These are phyloP conservation scores for Schizochytrium sp. DNA, from an alignment of 108 stramenopile genomes.

Conservation along the genomic window DNA sequence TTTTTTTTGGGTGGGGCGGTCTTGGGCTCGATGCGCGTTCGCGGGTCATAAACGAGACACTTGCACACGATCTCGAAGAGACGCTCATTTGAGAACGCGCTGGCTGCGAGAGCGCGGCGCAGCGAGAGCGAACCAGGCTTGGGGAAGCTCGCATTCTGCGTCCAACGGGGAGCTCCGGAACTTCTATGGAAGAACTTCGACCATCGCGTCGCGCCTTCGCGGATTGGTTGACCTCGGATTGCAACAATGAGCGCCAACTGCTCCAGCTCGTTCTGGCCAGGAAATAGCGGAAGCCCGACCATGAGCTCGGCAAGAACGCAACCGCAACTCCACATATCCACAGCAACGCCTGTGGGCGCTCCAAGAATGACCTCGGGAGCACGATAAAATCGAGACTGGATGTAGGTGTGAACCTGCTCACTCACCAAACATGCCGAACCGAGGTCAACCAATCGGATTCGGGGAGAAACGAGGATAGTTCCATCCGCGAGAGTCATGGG, in stretches of 20 bases:
- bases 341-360: slow-evolving; percentile 80
- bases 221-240: slow-evolving; percentile 61
- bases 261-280: slow-evolving; percentile 87
- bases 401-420: slow-evolving; percentile 69
- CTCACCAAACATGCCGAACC: slow-evolving; percentile 84
- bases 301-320: slow-evolving; percentile 91
- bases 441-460: slow-evolving; percentile 90
- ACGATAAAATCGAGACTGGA: slow-evolving; percentile 95
- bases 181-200: background rate
- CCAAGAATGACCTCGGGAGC: slow-evolving; percentile 90
- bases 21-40: background rate
- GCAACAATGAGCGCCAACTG: slow-evolving; percentile 83
- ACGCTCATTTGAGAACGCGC: background rate
- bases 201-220: background rate
- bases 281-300: slow-evolving; percentile 86
- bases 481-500: background rate
- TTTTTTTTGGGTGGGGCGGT: background rate
- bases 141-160: too few species aligned
- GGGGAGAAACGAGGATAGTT: background rate
- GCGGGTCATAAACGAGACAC: background rate
- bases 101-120: background rate
- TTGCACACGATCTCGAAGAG: background rate
- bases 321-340: slow-evolving; percentile 95
- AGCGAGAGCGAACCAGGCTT: background rate
- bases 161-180: background rate